phyloP scores from a whole-genome alignment of 768 basidiomycete species.

The Mycena leptocephala region DNA sequence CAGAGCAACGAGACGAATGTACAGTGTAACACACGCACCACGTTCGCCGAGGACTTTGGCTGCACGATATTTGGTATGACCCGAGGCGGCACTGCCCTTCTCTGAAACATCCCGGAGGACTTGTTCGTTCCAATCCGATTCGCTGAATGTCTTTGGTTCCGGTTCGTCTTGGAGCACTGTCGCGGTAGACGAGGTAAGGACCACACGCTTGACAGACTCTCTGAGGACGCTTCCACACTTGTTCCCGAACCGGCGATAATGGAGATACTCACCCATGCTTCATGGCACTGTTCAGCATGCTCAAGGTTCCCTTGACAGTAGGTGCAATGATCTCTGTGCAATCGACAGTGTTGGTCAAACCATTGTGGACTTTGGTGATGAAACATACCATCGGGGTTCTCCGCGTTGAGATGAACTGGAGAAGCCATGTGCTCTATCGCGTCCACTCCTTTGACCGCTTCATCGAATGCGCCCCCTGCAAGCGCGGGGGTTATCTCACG shows the following conservation, averaged over 20 bases:
- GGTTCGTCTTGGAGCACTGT: constrained; percentile 55
- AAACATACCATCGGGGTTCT: constrained; percentile 54
- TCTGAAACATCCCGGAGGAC: constrained; percentile 62
- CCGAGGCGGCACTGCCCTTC: constrained; percentile 62
- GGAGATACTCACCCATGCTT: constrained; percentile 39
- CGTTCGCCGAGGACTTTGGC: constrained; percentile 79
- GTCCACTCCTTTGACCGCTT: constrained; percentile 83
- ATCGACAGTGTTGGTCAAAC: neutral
- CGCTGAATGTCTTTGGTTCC: constrained; percentile 54
- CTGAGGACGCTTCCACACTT: constrained; percentile 35
- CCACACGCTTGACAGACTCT: constrained; percentile 73
- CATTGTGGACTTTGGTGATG: neutral
- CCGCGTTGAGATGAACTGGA: constrained; percentile 65
- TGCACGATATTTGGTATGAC: constrained; percentile 68
- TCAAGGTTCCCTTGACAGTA: constrained; percentile 57
- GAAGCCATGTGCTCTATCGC: constrained; percentile 82
- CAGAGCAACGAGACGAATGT: neutral
- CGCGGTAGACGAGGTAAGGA: constrained; percentile 77
- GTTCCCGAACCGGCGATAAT: neutral
- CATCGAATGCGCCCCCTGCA: constrained; percentile 81
- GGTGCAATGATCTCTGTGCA: constrained; percentile 46
- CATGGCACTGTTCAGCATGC: constrained; percentile 53
- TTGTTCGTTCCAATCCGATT: constrained; percentile 75
- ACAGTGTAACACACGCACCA: constrained; percentile 53
- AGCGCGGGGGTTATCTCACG: neutral